Percentiles rank a stretch among this genome's conserved stretches.
These are phyloP conservation scores for Polygonum maritimum DNA, from an alignment of 148 eudicot species.

Conservation along the genomic window DNA sequence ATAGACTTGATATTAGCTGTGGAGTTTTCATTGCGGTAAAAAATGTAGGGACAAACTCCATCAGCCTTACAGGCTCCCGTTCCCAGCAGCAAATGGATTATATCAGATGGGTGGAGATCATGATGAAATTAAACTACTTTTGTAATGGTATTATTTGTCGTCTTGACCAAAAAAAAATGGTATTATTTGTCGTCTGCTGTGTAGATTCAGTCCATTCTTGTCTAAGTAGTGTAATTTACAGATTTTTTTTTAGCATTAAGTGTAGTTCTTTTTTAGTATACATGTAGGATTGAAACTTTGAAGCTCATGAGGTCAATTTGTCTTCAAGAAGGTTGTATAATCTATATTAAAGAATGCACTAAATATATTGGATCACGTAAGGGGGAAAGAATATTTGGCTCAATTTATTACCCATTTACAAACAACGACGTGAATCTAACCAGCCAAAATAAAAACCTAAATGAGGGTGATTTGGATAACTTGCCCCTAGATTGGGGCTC, in stretches of 20 bases:
- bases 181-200: background rate
- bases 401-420: no score
- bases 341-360: no score
- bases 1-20: background rate
- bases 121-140: background rate
- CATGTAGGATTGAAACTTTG: background rate
- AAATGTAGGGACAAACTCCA: background rate
- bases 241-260: background rate
- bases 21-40: background rate
- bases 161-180: no score
- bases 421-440: no score
- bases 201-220: background rate
- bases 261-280: background rate
- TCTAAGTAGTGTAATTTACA: background rate
- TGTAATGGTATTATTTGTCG: background rate
- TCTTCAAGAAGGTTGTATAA: background rate
- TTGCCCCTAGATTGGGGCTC: no score
- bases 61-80: background rate
- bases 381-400: no score
- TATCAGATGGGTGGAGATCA: background rate
- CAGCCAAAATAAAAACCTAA: no score
- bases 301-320: background rate
- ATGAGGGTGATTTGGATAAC: no score
- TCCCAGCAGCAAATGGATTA: background rate
- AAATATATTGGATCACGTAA: no score